These are phyloP conservation scores for Yarrowia keelungensis DNA, from an alignment of 805 yeast species.

Conservation along the genomic window DNA sequence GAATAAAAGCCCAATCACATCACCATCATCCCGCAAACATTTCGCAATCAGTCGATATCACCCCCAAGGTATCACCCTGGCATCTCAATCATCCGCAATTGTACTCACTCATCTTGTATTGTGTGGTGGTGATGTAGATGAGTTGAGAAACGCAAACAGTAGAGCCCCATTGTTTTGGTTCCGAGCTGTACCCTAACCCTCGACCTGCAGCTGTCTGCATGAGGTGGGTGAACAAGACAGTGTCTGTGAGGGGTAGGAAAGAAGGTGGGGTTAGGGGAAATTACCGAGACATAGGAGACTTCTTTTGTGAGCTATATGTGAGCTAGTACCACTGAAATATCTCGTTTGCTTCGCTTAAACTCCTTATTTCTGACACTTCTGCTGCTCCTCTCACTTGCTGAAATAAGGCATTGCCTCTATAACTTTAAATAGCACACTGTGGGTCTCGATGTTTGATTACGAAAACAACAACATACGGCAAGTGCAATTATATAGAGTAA, in stretches of 20 bases:
- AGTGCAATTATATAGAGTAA: not conserved
- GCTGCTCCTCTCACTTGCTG: too few species aligned
- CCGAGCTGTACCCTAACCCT: slow-evolving; percentile 3
- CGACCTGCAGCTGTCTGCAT: slow-evolving; percentile 8
- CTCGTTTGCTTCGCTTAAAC: not conserved
- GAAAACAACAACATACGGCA: not conserved
- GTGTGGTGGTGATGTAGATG: not conserved
- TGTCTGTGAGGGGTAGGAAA: not conserved
- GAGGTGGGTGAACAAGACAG: not conserved
- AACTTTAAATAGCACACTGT: not conserved
- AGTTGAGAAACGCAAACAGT: not conserved
- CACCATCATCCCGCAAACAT: not conserved
- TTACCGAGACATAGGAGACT: too few species aligned
- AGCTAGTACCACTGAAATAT: too few species aligned
- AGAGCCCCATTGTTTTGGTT: slow-evolving; percentile 4
- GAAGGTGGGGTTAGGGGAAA: too few species aligned
- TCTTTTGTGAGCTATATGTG: too few species aligned
- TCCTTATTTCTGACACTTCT: not conserved
- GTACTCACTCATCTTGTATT: slow-evolving; percentile 15
- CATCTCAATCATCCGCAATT: not conserved
- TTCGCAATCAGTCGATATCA: not conserved
- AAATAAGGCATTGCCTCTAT: not conserved
- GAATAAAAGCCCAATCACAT: not conserved
- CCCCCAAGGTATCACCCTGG: not conserved
- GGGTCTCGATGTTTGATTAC: slow-evolving; percentile 12